These are phyloP conservation scores for Pulicaria dysenterica DNA, from an alignment of 129 eudicot species.

Conservation along the genomic window DNA sequence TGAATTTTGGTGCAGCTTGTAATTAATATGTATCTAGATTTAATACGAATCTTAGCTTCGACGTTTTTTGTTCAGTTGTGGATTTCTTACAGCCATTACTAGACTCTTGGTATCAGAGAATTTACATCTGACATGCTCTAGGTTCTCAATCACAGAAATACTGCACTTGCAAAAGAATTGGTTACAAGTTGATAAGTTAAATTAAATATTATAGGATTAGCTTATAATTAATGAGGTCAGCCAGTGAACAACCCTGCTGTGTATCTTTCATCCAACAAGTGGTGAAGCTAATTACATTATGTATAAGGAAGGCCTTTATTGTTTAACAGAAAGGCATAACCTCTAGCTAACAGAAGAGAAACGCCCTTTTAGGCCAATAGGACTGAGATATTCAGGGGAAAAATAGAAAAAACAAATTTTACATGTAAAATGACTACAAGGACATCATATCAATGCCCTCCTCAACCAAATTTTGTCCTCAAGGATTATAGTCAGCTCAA, in stretches of 20 bases:
- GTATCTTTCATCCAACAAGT: background rate
- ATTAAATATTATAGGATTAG: background rate
- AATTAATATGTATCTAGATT: no score
- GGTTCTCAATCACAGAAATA: conserved; percentile 1
- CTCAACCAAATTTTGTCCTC: no score
- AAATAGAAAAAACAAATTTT: no score
- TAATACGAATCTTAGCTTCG: background rate
- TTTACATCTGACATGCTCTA: background rate
- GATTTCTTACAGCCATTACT: background rate
- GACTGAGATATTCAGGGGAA: no score
- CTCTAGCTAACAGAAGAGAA: no score
- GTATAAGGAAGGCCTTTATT: no score
- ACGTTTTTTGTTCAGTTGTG: background rate
- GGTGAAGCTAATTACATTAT: no score
- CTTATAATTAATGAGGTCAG: background rate
- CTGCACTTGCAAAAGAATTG: background rate
- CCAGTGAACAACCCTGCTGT: background rate
- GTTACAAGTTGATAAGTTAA: background rate
- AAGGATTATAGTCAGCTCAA: no score
- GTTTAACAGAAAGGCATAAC: no score
- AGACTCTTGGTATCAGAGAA: background rate
- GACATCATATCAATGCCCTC: no score
- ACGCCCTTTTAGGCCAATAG: no score
- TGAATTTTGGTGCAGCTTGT: conserved; percentile 7
- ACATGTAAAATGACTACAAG: no score